Base-by-base conservation (phyloP, 2,329 filamentous ascomycete species). In the Fusarium zealandicum region DNA sequence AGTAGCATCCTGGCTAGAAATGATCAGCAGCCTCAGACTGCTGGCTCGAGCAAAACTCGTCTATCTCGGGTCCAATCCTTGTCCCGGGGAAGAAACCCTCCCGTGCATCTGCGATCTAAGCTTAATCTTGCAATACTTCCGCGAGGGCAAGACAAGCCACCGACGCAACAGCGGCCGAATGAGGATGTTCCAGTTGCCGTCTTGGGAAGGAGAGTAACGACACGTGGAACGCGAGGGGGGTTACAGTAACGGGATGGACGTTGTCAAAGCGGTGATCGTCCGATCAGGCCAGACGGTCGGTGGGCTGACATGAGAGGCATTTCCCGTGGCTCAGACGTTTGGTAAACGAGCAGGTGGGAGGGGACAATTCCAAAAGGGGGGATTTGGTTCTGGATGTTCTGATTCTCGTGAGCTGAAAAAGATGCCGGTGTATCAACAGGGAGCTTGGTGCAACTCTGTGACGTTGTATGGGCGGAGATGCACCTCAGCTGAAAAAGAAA, bases 361-460 rank as follows among this genome's bases (percentile, higher is more conserved):
- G 46, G 33, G 32, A 32, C 10, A 6, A 5, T 4, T 16, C 17
- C 20, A 6, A 27, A 41, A 38, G n/a, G 43, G 39, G 14, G 37
- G 50, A 28, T 33, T 33, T 33, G n/a, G n/a, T n/a, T n/a, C n/a
- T n/a, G n/a, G n/a, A n/a, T n/a, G 12, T 12, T 20, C 32, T 27
- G 16, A 49, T 32, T 11, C 6, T 45, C 37, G 36, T 36, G 30
- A 64, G 57, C 63, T 62, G 60, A 59, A 52, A 52, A 52, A 65
- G 59, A 31, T 8, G 6, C 12, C 7, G 17, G 20, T 30, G 30
- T 39, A 54, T 54, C 31, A 20, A 37, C 18, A 20, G 12, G 32
- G 18, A 37, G 31, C 39, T 17, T 28, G 55, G 41, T 41, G 38
- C 54, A 59, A 44, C 31, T 42, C 47, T 35, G 20, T 33, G 41